Percentiles rank a stretch among this genome's conserved stretches.
Conservation (phyloP, 2,329 filamentous ascomycete genomes). For the Diaporthe helianthi region DNA sequence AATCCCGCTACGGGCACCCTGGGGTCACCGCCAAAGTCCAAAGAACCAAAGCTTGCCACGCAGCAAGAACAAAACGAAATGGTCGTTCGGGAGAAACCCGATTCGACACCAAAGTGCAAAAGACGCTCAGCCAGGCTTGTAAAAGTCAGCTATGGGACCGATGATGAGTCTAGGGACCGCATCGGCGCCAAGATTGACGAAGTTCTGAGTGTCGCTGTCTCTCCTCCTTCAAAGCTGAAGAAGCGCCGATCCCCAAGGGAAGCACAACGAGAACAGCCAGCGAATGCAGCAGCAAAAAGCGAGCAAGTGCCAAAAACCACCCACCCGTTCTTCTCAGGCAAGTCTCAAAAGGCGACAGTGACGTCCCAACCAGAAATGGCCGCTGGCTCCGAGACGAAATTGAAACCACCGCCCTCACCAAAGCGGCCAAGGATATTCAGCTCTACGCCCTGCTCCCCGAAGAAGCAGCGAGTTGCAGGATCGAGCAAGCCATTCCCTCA, state of each 20-base stretch:
- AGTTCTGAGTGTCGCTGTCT: slow-evolving; percentile 56
- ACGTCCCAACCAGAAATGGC: slow-evolving; percentile 26
- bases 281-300: slow-evolving; percentile 39
- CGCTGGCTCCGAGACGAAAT: slow-evolving; percentile 31
- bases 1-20: slow-evolving; percentile 69
- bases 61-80: slow-evolving; percentile 35
- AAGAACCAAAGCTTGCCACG: slow-evolving; percentile 41
- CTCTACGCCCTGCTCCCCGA: slow-evolving; percentile 62
- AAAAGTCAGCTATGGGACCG: slow-evolving; percentile 65
- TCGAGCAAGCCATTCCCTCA: slow-evolving; percentile 46
- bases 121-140: slow-evolving; percentile 54
- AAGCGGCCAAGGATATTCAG: slow-evolving; percentile 52
- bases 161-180: slow-evolving; percentile 50
- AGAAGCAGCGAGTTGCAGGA: slow-evolving; percentile 45
- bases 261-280: slow-evolving; percentile 41
- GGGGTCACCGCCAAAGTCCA: slow-evolving; percentile 65
- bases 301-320: slow-evolving; percentile 42
- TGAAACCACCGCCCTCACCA: slow-evolving; percentile 38
- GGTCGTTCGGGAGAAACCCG: slow-evolving; percentile 30
- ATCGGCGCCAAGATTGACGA: slow-evolving; percentile 68
- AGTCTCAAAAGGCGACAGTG: slow-evolving; percentile 45
- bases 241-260: slow-evolving; percentile 32
- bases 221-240: slow-evolving; percentile 30
- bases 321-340: slow-evolving; percentile 74
- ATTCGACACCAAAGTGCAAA: slow-evolving; percentile 44